Evolutionary conservation across 768 basidiomycete species (phyloP).

Genomic region (Suillus subluteus): DNA sequence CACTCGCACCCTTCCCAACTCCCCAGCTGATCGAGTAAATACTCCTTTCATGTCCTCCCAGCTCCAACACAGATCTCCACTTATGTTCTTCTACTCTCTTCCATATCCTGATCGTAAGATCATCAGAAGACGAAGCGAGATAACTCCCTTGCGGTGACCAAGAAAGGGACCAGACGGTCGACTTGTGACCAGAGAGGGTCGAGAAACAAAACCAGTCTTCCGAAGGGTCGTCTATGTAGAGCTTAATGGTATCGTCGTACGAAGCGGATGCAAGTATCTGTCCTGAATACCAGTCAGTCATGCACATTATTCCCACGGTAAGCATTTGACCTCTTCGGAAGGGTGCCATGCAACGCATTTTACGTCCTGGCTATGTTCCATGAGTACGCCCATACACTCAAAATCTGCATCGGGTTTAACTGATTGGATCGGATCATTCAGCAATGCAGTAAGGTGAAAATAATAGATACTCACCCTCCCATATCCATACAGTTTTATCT

Average conservation of each 20-base stretch:
- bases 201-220: constrained; percentile 93
- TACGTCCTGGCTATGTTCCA: constrained; percentile 97
- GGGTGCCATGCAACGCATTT: constrained; percentile 97
- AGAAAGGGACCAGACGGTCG: constrained; percentile 91
- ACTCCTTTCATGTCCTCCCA: constrained; percentile 70
- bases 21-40: constrained; percentile 86
- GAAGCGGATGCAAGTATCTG: constrained; percentile 96
- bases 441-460: neutral
- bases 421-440: constrained; percentile 30
- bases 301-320: constrained; percentile 11
- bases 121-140: constrained; percentile 88
- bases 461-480: constrained; percentile 73
- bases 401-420: constrained; percentile 93
- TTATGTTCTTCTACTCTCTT: constrained; percentile 60
- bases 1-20: constrained; percentile 37
- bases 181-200: constrained; percentile 79
- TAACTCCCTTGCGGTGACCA: constrained; percentile 80
- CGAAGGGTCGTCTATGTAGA: constrained; percentile 90
- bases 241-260: constrained; percentile 94
- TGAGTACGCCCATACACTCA: constrained; percentile 91
- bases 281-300: constrained; percentile 25
- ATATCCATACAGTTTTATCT: constrained; percentile 99
- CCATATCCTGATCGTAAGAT: constrained; percentile 86
- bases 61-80: constrained; percentile 63
- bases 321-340: constrained; percentile 73